A percentile compares a stretch with the other conserved stretches of the same genome.
These are phyloP conservation scores for Fusarium albidum DNA, from an alignment of 2,329 filamentous ascomycete species.

Conservation along the genomic window DNA sequence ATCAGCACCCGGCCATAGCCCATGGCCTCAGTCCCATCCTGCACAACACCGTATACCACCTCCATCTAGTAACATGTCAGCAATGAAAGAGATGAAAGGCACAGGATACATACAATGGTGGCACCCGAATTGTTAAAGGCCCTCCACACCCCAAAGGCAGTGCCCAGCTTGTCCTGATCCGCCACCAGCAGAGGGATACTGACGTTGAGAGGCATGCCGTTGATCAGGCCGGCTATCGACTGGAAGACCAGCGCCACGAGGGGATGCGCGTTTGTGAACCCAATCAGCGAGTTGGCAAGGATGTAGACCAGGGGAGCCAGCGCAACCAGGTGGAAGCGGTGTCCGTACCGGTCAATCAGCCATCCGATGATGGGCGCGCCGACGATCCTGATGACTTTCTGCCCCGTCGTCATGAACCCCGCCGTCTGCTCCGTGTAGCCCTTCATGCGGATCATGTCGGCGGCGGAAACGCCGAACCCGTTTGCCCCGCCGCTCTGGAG, in stretches of 20 bases:
- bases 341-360: conserved; percentile 35
- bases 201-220: conserved; percentile 34
- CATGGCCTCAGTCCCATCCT: conserved; percentile 30
- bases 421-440: conserved; percentile 34
- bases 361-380: conserved; percentile 27
- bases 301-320: conserved; percentile 33
- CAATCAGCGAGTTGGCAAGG: conserved; percentile 30
- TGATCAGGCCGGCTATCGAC: conserved; percentile 32
- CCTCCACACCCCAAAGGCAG: conserved; percentile 35
- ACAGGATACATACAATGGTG: conserved; percentile 30
- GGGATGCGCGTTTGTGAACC: conserved; percentile 33
- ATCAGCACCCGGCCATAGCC: conserved; percentile 30
- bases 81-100: background rate
- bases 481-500: conserved; percentile 33
- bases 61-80: conserved; percentile 29
- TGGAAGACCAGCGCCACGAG: conserved; percentile 30
- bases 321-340: conserved; percentile 36
- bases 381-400: conserved; percentile 32
- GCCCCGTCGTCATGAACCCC: conserved; percentile 33
- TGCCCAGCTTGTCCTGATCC: conserved; percentile 37
- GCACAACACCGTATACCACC: conserved; percentile 34
- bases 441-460: conserved; percentile 38
- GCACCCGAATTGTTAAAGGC: conserved; percentile 36
- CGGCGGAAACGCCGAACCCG: conserved; percentile 30
- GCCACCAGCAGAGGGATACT: conserved; percentile 36